These are phyloP conservation scores for Psilocybe mexicana DNA, from an alignment of 1,284 basidiomycete species.

Conservation along the genomic window DNA sequence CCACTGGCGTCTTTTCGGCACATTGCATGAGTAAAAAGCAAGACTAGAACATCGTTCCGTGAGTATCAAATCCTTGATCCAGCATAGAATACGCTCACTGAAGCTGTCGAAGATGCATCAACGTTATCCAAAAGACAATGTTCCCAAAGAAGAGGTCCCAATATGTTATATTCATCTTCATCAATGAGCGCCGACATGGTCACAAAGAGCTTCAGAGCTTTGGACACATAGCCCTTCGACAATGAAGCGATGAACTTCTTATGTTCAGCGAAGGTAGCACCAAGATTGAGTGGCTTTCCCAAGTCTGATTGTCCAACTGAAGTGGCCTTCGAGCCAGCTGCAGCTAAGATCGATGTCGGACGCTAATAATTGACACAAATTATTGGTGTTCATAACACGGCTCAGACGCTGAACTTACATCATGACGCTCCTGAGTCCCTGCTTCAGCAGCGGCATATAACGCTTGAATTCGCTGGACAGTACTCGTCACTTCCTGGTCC, in stretches of 20 bases:
- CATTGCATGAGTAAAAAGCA: conserved; percentile 72
- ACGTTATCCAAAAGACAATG: conserved; percentile 42
- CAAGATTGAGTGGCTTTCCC: conserved; percentile 28
- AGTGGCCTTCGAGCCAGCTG: conserved; percentile 12
- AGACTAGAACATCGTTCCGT: conserved; percentile 39
- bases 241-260: conserved; percentile 43
- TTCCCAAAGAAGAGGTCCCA: conserved; percentile 60
- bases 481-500: conserved; percentile 44
- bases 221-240: conserved; percentile 44
- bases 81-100: conserved; percentile 40
- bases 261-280: conserved; percentile 36
- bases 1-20: conserved; percentile 57
- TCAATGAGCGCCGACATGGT: conserved; percentile 54
- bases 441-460: conserved; percentile 54
- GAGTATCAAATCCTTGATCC: neutral
- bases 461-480: conserved; percentile 45
- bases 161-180: conserved; percentile 44
- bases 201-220: conserved; percentile 59
- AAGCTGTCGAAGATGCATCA: conserved; percentile 45
- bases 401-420: conserved; percentile 34
- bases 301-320: conserved; percentile 5
- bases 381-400: neutral
- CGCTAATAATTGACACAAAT: conserved; percentile 33
- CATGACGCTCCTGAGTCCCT: conserved; percentile 40
- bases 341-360: conserved; percentile 41